phyloP scores from a whole-genome alignment of 225 moss, liverwort and hornwort species.

The Takakia lepidozioides region DNA sequence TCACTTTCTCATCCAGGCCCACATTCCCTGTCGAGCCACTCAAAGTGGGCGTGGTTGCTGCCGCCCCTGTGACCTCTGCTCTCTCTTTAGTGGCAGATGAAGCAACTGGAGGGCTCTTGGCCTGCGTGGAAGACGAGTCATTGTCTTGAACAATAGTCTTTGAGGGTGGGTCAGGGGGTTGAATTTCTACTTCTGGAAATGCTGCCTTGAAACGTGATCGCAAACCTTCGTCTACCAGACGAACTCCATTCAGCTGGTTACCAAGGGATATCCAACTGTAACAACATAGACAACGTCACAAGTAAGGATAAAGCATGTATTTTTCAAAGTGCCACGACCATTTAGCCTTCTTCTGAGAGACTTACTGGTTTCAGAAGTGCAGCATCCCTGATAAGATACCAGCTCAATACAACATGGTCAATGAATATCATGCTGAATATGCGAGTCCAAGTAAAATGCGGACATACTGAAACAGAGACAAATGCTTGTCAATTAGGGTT shows the following conservation, averaged over 20 bases:
- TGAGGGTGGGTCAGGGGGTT: slow-evolving; percentile 73
- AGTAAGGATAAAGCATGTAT: no score
- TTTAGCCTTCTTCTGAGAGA: no score
- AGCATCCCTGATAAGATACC: no score
- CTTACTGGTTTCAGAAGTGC: no score
- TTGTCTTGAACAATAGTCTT: slow-evolving; percentile 47
- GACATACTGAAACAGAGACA: no score
- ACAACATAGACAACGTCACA: neutral
- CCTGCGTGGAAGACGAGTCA: slow-evolving; percentile 36
- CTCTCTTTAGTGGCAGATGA: slow-evolving; percentile 28
- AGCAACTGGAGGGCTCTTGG: slow-evolving; percentile 48
- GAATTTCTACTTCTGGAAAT: slow-evolving; percentile 83
- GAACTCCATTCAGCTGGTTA: slow-evolving; percentile 92
- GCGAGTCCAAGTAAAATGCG: no score
- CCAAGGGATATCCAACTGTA: slow-evolving; percentile 97
- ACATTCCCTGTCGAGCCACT: slow-evolving; percentile 15
- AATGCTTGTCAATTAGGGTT: no score
- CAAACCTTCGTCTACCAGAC: slow-evolving; percentile 92
- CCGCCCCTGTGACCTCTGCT: slow-evolving; percentile 28
- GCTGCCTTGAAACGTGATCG: slow-evolving; percentile 86
- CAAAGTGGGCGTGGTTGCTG: slow-evolving; percentile 17
- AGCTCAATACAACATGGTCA: no score
- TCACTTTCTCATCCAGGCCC: slow-evolving; percentile 26
- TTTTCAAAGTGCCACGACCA: no score
- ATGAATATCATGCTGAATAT: no score